A percentile compares a stretch with the other conserved stretches of the same genome.
phyloP scores from a whole-genome alignment of 768 basidiomycete genomes.

The Daedalea quercina region DNA sequence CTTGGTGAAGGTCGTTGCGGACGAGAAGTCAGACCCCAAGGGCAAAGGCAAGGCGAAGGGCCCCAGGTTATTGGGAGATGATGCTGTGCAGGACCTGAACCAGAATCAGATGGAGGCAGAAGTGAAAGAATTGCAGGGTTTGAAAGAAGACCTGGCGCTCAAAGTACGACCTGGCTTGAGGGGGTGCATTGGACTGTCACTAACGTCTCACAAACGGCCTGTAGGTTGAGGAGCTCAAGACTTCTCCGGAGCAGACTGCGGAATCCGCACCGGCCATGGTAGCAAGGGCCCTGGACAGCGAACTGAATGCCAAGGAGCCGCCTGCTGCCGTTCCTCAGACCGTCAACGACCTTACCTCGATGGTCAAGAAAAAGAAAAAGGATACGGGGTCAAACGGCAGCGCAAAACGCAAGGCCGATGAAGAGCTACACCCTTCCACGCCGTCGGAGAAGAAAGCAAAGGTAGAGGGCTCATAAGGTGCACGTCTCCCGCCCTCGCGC shows the following conservation, averaged over 20 bases:
- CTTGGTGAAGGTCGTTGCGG: constrained; percentile 25
- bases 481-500: background rate
- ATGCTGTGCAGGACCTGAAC: constrained; percentile 58
- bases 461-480: constrained; percentile 34
- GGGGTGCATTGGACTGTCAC: background rate
- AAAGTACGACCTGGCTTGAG: constrained; percentile 48
- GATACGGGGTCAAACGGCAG: constrained; percentile 26
- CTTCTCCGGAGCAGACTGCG: constrained; percentile 56
- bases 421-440: constrained; percentile 27
- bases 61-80: constrained; percentile 36
- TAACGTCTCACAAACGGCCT: background rate
- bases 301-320: constrained; percentile 45
- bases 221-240: constrained; percentile 91
- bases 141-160: constrained; percentile 76
- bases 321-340: constrained; percentile 25
- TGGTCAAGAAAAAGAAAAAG: constrained; percentile 84
- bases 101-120: constrained; percentile 71
- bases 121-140: constrained; percentile 67
- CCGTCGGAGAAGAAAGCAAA: constrained; percentile 60
- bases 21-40: constrained; percentile 33
- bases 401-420: constrained; percentile 69
- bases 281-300: constrained; percentile 65
- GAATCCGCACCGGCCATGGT: constrained; percentile 64
- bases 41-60: constrained; percentile 68
- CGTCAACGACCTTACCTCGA: constrained; percentile 79